Conservation (phyloP, 108 stramenopile genomes). For the Cyclostephanos tholiformis region DNA sequence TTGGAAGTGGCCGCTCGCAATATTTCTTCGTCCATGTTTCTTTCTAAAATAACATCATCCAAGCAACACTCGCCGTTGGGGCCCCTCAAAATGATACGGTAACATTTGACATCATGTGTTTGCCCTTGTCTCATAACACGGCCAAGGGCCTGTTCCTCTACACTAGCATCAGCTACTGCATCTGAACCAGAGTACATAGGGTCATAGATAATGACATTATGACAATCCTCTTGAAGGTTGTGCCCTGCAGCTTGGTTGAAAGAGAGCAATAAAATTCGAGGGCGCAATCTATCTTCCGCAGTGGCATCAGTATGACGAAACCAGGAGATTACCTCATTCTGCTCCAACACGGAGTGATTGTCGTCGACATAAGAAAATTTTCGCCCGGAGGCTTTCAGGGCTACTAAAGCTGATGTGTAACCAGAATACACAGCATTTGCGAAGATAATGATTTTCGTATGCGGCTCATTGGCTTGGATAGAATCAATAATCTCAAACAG, state of each 20-base stretch:
- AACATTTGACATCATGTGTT: constrained; percentile 28
- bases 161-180: constrained; percentile 41
- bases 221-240: constrained; percentile 44
- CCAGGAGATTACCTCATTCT: constrained; percentile 44
- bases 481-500: constrained; percentile 32
- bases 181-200: constrained; percentile 44
- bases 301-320: constrained; percentile 42
- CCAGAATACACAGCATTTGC: constrained; percentile 40
- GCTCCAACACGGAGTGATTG: constrained; percentile 29
- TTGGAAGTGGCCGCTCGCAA: constrained; percentile 41
- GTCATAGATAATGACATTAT: constrained; percentile 44
- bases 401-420: constrained; percentile 29
- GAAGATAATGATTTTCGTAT: constrained; percentile 44
- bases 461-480: constrained; percentile 29
- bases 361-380: constrained; percentile 38
- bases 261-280: constrained; percentile 40
- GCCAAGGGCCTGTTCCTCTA: constrained; percentile 42
- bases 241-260: constrained; percentile 46
- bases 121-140: constrained; percentile 47
- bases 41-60: constrained; percentile 27
- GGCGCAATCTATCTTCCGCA: constrained; percentile 42
- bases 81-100: constrained; percentile 30
- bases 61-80: constrained; percentile 30
- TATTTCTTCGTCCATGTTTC: constrained; percentile 24
- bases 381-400: constrained; percentile 24